phyloP scores from a whole-genome alignment of 164 flowering plant species.

The Cinnamomum micranthum region DNA sequence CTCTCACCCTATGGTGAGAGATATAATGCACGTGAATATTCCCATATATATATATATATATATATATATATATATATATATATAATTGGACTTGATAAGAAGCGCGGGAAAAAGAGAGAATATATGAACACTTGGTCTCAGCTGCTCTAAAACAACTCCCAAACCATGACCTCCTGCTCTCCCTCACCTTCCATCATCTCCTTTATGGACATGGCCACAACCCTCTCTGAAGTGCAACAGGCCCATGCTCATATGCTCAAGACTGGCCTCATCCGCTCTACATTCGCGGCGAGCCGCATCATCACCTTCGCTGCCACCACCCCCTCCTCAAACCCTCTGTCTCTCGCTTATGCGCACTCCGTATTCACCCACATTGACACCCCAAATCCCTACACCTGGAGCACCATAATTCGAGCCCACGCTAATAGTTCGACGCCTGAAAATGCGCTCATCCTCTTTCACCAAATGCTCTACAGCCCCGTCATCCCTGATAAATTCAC shows the following conservation, averaged over 20 bases:
- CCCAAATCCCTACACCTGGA: constrained; percentile 31
- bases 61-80: too few species aligned
- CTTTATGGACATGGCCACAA: constrained; percentile 21
- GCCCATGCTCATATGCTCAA: constrained; percentile 32
- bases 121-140: too few species aligned
- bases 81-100: too few species aligned
- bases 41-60: too few species aligned
- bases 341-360: constrained; percentile 28
- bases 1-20: too few species aligned
- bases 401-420: constrained; percentile 37
- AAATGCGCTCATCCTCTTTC: constrained; percentile 24
- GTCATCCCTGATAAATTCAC: constrained; percentile 30
- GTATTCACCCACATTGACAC: constrained; percentile 18
- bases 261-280: constrained; percentile 22
- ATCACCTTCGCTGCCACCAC: constrained; percentile 17
- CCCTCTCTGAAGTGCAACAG: constrained; percentile 28
- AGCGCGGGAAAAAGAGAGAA: too few species aligned
- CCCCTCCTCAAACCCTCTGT: neutral
- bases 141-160: too few species aligned
- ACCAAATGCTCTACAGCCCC: constrained; percentile 24
- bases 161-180: constrained; percentile 2
- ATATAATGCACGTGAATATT: too few species aligned
- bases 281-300: constrained; percentile 28
- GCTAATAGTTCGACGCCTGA: constrained; percentile 29
- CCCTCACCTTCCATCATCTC: constrained; percentile 16